Evolutionary conservation across 352 stramenopile species (phyloP).

Genomic region (Phytophthora nicotianae): DNA sequence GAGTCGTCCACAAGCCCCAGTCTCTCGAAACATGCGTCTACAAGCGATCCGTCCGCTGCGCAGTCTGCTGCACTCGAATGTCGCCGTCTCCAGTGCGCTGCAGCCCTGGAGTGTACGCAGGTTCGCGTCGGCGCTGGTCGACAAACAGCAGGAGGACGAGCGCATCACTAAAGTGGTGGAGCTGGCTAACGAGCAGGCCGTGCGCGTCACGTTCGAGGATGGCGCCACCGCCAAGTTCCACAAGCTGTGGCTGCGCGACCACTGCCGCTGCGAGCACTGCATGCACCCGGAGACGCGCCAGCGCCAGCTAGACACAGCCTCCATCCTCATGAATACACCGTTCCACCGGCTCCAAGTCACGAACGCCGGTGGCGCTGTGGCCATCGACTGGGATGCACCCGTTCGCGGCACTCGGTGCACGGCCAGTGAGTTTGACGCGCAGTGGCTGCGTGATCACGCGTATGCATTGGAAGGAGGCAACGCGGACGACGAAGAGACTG

Average conservation of each 20-base stretch:
- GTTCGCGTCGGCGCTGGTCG: constrained; percentile 25
- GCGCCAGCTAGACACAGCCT: constrained; percentile 79
- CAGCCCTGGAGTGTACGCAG: constrained; percentile 3
- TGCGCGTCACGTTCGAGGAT: constrained; percentile 79
- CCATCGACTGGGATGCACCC: constrained; percentile 61
- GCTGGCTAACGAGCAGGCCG: constrained; percentile 49
- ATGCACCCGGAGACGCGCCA: constrained; percentile 76
- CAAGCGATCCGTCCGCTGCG: constrained; percentile 25
- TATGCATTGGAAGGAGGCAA: constrained; percentile 51
- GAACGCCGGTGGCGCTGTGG: constrained; percentile 34
- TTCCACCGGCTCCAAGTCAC: constrained; percentile 45
- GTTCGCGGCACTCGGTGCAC: constrained; percentile 64
- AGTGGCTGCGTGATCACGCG: constrained; percentile 80
- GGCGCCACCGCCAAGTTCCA: constrained; percentile 81
- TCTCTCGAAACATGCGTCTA: constrained; percentile 26
- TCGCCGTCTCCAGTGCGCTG: constrained; percentile 1
- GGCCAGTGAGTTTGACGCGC: constrained; percentile 65
- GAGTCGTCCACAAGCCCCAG: not conserved
- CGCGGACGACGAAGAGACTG: constrained; percentile 13
- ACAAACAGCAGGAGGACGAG: constrained; percentile 26
- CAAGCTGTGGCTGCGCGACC: constrained; percentile 86
- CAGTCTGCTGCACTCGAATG: constrained; percentile 9
- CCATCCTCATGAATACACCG: constrained; percentile 63
- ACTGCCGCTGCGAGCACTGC: constrained; percentile 74
- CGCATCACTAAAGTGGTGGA: constrained; percentile 55